A percentile compares a stretch with the other conserved stretches of the same genome.
Conservation (phyloP, 306 rosid genomes). For the Pyrus communis region DNA sequence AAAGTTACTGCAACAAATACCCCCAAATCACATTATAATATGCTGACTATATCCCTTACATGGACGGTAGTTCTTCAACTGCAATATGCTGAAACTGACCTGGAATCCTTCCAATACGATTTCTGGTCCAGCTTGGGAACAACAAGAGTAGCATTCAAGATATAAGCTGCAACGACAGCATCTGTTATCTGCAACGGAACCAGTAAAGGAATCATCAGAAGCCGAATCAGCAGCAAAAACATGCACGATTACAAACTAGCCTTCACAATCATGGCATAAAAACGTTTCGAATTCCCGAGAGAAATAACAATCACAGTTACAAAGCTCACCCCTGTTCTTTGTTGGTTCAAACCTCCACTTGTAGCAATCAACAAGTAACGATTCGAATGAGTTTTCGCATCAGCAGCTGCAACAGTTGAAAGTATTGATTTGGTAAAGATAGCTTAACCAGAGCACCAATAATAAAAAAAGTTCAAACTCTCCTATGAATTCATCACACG, state of each 20-base stretch:
- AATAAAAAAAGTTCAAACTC: background rate
- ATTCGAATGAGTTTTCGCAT: slow-evolving; percentile 52
- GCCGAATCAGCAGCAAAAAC: slow-evolving; percentile 3
- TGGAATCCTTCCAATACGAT: slow-evolving; percentile 83
- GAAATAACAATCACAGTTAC: background rate
- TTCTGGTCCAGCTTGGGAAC: slow-evolving; percentile 83
- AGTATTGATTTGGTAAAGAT: background rate
- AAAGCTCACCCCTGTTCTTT: slow-evolving; percentile 84
- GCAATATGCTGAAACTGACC: slow-evolving; percentile 33
- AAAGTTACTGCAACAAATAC: slow-evolving; percentile 62
- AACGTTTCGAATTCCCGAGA: too few relatives aligned
- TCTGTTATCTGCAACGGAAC: slow-evolving; percentile 65
- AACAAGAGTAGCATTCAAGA: slow-evolving; percentile 85
- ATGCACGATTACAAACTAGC: background rate
- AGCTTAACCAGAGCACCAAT: background rate
- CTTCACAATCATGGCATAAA: too few relatives aligned
- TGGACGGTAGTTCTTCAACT: background rate
- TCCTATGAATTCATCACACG: background rate
- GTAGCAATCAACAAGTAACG: slow-evolving; percentile 68
- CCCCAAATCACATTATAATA: slow-evolving; percentile 7
- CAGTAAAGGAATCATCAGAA: slow-evolving; percentile 3
- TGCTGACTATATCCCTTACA: background rate
- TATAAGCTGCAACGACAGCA: slow-evolving; percentile 88
- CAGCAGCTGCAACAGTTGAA: slow-evolving; percentile 38
- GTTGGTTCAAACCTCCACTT: slow-evolving; percentile 94